Base-by-base conservation (phyloP, 805 yeast genomes). In the Wickerhamomyces subpelliculosus region DNA sequence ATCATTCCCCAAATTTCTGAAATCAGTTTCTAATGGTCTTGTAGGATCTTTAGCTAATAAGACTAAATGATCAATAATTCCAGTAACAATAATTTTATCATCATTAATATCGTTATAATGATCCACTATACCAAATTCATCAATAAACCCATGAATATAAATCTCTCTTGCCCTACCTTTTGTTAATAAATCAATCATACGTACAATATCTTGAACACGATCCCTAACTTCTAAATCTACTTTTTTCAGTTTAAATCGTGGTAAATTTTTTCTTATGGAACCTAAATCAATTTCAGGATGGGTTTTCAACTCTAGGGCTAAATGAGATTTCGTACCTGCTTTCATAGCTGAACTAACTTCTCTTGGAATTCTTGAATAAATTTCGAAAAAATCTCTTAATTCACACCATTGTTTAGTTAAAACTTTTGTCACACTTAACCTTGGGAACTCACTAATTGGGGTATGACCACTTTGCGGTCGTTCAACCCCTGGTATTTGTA, bases 361-460 rank as follows among this genome's bases (percentile, higher is more conserved):
- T 3, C 48, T 48, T 3, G 55, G 58, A 6, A 68, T 60, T 17
- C 68, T 67, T 0, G 79, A 60, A 46, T 72, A 82, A 0, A 76
- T 51, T 19, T 68, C 65, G 51, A 75, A 83, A 41, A 70, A 66
- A 16, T 62, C 66, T 29, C 76, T 60, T 33, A 83, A 58, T 55
- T 84, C 90, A 62, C 93, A 84, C 84, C 87, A 83, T 13, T 68
- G 57, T 24, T 71, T 65, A 0, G 81, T 73, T 10, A 80, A 57
- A 8, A 84, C 53, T 38, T 67, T 71, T 0, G 89, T 80, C 4
- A 82, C 87, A 1, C 78, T 71, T 13, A 78, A 52, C 29, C 83
- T 51, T 6, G 63, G 60, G 12, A 48, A 47, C 3, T 16, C 26
- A 22, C 43, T 21, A 2, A 43, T 36, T 14, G 42, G 31, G 2